Base-by-base conservation (phyloP, 257 asterid species). In the Gentiana dahurica region DNA sequence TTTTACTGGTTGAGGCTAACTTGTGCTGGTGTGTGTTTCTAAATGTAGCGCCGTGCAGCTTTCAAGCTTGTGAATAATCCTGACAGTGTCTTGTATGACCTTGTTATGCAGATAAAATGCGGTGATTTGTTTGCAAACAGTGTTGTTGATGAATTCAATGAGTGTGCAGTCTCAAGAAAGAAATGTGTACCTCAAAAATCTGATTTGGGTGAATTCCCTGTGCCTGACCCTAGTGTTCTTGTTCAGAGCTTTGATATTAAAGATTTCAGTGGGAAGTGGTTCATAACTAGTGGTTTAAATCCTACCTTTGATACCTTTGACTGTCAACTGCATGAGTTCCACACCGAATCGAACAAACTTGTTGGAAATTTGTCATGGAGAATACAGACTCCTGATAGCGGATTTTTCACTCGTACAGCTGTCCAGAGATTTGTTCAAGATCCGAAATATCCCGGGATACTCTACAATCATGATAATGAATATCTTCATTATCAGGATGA, bases 401-500 rank as follows among this genome's bases (percentile, higher is more conserved):
- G 88, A 41, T 91, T 87, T 44, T 83, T 91, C 65, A 87, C 98
- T 64, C 82, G 98, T 59, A 52, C 93, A 48, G 54, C 97, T 4
- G 74, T 75, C 32, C 98, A 91, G 72, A 79, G 13, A 56, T 91
- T 91, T 49, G 80, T 74, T 73, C 98, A 87, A 69, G 98, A 91
- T 74, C 85, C 95, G 6, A 66, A 76, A 24, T 58, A 83, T 75
- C 97, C 90, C 1, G 97, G 98, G 49, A 87, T 87, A 64, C 65
- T 87, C 39, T 85, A 87, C 82, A 87, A 91, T 73, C 98, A 91
- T 57, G 95, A 81, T 69, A 91, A 91, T 35, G 95, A 87, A 79
- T 91, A 75, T 75, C 98, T 92, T 77, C 85, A 92, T 73, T 87
- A 92, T 79, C 87, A 92, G 77, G 97, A 88, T 61, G 98, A 92